Conservation (phyloP, 2,329 filamentous ascomycete genomes). For the Fusarium gaditjirri region DNA sequence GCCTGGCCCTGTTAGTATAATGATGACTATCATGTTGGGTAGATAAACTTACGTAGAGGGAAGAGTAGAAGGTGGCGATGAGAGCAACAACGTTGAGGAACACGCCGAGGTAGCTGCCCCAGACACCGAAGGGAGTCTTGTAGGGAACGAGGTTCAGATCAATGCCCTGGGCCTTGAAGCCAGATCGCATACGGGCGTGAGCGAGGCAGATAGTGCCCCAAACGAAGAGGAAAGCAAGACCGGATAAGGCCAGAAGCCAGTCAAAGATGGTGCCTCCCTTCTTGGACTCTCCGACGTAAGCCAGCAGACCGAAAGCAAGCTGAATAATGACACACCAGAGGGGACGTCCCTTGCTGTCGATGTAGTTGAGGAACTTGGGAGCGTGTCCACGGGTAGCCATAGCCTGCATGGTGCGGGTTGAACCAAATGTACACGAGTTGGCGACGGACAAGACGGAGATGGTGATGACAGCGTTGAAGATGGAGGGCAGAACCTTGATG, state of each 20-base stretch:
- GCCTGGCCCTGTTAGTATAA: neutral
- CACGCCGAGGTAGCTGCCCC: conserved; percentile 86
- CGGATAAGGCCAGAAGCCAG: conserved; percentile 83
- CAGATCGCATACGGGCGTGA: conserved; percentile 88
- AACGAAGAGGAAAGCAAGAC: conserved; percentile 79
- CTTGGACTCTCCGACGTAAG: conserved; percentile 76
- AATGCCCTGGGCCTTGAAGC: conserved; percentile 76
- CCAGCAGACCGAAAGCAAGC: conserved; percentile 75
- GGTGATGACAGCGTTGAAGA: conserved; percentile 96
- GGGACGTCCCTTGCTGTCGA: conserved; percentile 83
- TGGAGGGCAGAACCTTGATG: conserved; percentile 81
- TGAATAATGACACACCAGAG: conserved; percentile 77
- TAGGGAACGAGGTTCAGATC: conserved; percentile 81
- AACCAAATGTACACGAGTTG: conserved; percentile 91
- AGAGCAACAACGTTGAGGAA: conserved; percentile 79
- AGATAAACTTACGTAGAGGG: conserved; percentile 15
- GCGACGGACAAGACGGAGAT: conserved; percentile 93
- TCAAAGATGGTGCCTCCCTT: conserved; percentile 73
- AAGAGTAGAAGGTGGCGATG: conserved; percentile 85
- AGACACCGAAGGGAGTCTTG: conserved; percentile 78
- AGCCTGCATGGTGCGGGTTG: conserved; percentile 88
- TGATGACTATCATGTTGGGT: too few species aligned
- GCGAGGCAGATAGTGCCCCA: conserved; percentile 87
- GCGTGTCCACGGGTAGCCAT: conserved; percentile 89
- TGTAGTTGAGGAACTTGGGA: conserved; percentile 79